A percentile compares a stretch with the other conserved stretches of the same genome.
Conservation (phyloP, 805 yeast genomes). For the Suhomyces canberraensis region DNA sequence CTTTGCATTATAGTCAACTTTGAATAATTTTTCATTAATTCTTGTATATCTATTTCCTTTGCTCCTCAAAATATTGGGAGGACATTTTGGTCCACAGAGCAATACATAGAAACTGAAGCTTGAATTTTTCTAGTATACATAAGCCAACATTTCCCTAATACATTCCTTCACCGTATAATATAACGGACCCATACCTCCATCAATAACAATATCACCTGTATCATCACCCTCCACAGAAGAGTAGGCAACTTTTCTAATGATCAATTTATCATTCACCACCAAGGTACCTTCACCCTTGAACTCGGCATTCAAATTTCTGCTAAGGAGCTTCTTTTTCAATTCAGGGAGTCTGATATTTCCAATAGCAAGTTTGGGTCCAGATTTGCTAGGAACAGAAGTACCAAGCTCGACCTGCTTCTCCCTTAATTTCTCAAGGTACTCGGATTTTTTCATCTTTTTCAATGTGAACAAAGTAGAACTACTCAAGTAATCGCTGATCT, state of each 20-base stretch:
- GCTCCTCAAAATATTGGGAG: too few relatives aligned
- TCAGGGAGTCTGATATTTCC: slow-evolving; percentile 89
- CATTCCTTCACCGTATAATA: slow-evolving; percentile 75
- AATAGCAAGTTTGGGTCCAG: slow-evolving; percentile 55
- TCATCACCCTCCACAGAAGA: slow-evolving; percentile 41
- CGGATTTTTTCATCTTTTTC: slow-evolving; percentile 19
- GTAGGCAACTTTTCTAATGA: slow-evolving; percentile 62
- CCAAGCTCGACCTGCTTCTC: slow-evolving; percentile 5
- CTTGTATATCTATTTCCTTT: too few relatives aligned
- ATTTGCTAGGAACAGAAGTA: not conserved
- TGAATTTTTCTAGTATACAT: slow-evolving; percentile 45
- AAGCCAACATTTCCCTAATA: slow-evolving; percentile 72
- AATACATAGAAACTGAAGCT: too few relatives aligned
- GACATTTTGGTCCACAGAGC: too few relatives aligned
- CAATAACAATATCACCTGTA: slow-evolving; percentile 81
- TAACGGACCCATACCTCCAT: slow-evolving; percentile 71
- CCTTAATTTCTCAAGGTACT: slow-evolving; percentile 12
- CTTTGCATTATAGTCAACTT: too few relatives aligned
- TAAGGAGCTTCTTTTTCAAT: slow-evolving; percentile 58
- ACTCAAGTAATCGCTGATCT: slow-evolving; percentile 26
- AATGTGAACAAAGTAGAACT: slow-evolving; percentile 30
- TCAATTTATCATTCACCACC: slow-evolving; percentile 75
- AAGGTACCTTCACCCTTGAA: slow-evolving; percentile 91
- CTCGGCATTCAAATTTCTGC: slow-evolving; percentile 69
- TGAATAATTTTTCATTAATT: too few relatives aligned